Percentiles rank a stretch among this genome's conserved stretches.
Evolutionary conservation across 2,329 filamentous ascomycete species (phyloP).

Genomic region (Apiospora aurea): DNA sequence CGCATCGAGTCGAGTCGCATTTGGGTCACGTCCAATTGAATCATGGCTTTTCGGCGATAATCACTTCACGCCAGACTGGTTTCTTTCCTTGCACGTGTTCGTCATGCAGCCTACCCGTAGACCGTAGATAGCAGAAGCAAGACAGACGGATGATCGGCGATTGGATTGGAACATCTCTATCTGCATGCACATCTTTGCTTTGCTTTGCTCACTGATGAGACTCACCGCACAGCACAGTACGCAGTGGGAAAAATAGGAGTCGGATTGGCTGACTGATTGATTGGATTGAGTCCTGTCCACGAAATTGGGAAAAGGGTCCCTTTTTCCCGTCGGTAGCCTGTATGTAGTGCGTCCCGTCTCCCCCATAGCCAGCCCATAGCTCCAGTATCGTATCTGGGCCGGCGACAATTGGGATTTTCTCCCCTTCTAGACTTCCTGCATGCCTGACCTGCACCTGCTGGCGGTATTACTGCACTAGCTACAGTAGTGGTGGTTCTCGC

Average conservation of each 20-base stretch:
- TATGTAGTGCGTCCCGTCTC: neutral
- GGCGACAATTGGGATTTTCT: neutral
- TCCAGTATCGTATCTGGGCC: neutral
- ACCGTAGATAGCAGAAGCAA: neutral
- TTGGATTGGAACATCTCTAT: neutral
- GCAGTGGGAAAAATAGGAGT: constrained; percentile 18
- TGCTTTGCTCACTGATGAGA: neutral
- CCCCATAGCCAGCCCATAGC: neutral
- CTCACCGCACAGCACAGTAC: neutral
- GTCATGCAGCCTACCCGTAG: neutral
- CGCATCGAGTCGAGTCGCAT: neutral
- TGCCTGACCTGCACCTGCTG: neutral
- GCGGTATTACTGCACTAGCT: constrained; percentile 3
- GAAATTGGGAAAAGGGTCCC: constrained; percentile 11
- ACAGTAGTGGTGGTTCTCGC: neutral
- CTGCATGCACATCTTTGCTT: neutral
- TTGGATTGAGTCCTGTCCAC: neutral
- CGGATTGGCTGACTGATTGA: neutral
- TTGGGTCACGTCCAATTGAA: neutral
- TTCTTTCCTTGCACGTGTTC: neutral
- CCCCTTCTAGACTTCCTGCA: neutral
- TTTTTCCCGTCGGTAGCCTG: neutral
- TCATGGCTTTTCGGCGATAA: neutral
- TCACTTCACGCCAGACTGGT: neutral
- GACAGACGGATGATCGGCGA: neutral